A percentile compares a stretch with the other conserved stretches of the same genome.
Conservation (phyloP, 192 early-diverging fungal species). For the Coemansia sp. region DNA sequence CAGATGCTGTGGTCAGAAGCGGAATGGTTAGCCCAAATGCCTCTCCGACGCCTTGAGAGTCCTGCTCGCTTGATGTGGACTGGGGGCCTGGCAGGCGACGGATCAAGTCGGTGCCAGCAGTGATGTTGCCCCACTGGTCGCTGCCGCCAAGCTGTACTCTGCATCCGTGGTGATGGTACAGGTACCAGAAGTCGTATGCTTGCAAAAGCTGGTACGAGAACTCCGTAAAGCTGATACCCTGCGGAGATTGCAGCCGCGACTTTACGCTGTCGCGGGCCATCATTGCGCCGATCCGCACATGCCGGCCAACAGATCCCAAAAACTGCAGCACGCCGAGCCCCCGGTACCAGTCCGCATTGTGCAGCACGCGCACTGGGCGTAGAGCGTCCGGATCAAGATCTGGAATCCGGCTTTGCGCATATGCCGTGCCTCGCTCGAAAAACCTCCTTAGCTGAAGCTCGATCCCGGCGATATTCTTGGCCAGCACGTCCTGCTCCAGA, state of each 20-base stretch:
- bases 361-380: constrained; percentile 60
- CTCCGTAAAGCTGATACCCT: constrained; percentile 94
- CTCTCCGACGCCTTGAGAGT: constrained; percentile 3
- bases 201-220: constrained; percentile 96
- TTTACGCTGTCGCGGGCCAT: constrained; percentile 86
- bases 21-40: constrained; percentile 87
- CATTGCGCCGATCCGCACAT: constrained; percentile 80
- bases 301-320: constrained; percentile 72
- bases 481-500: constrained; percentile 57
- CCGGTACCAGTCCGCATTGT: constrained; percentile 81
- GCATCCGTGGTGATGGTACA: constrained; percentile 58
- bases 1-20: constrained; percentile 78
- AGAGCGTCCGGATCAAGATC: constrained; percentile 42
- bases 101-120: constrained; percentile 89
- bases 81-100: constrained; percentile 53
- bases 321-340: constrained; percentile 74
- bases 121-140: constrained; percentile 98
- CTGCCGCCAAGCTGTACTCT: constrained; percentile 80
- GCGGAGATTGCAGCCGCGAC: constrained; percentile 68
- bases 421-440: constrained; percentile 59
- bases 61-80: not conserved
- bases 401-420: constrained; percentile 22
- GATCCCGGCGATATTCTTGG: constrained; percentile 65
- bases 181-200: constrained; percentile 89
- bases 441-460: constrained; percentile 68